Evolutionary conservation across 495 filamentous ascomycete species (phyloP), one percentile per base, ranked within the genome.

Genomic region (Chaetomium tenue): DNA sequence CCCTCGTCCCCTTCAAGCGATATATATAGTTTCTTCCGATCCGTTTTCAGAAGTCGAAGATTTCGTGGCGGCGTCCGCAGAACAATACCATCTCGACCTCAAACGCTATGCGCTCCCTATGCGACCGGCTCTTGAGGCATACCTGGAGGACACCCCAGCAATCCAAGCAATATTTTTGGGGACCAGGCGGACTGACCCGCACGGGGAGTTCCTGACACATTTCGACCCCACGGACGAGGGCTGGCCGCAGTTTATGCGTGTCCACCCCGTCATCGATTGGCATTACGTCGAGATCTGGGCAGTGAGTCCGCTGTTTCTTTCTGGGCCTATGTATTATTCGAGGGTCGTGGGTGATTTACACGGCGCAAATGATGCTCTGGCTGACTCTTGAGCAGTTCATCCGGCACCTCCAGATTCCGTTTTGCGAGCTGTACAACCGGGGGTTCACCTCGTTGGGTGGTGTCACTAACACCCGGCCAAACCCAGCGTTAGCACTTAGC

Each of bases 191-290:
- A 97, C 93, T 0, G 94, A 98, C 72, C 94, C 94, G 6, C 93
- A 98, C 68, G 92, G 94, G 3, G 87, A 83, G 60, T 77, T 81
- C 33, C 70, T 98, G 68, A 87, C 81, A 9, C 84, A 89, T 72
- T 98, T 98, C 71, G 88, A 95, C 71, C 80, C 77, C 59, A 98
- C 94, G 5, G 94, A 98, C 79, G 75, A 82, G 30, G 94, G 88
- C 4, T 98, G 94, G 94, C 95, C 94, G 26, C 76, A 82, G 61
- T 97, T 98, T 70, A 92, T 98, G 87, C 82, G 94, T 52, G 80
- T 97, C 47, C 92, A 98, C 78, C 94, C 94, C 0, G 89, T 98
- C 11, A 91, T 98, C 71, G 94, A 98, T 71, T 97, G 94, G 95
- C 90, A 93, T 74, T 98, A 97, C 78, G 86, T 86, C 18, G 93